A percentile compares a stretch with the other conserved stretches of the same genome.
These are phyloP conservation scores for Cystobasidium ongulense DNA, from an alignment of 768 basidiomycete species.

Conservation along the genomic window DNA sequence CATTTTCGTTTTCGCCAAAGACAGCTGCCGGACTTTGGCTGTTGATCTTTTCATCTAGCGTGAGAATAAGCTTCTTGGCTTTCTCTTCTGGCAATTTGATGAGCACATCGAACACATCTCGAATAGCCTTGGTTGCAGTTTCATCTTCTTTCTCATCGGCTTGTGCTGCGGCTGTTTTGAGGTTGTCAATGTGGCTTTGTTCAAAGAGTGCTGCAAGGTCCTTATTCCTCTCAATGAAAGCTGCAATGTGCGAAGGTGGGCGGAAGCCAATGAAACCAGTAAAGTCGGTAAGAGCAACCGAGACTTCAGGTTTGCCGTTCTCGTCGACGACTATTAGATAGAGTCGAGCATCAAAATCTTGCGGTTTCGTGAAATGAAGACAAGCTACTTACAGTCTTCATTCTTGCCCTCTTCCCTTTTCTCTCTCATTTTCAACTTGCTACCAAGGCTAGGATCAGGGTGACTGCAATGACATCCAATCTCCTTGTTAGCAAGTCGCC, in stretches of 20 bases:
- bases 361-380: too few species aligned
- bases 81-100: slow-evolving; percentile 24
- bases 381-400: slow-evolving; percentile 26
- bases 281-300: background rate
- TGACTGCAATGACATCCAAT: background rate
- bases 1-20: slow-evolving; percentile 32
- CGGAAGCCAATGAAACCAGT: slow-evolving; percentile 39
- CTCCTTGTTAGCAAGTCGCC: background rate
- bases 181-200: slow-evolving; percentile 4
- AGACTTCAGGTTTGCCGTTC: slow-evolving; percentile 39
- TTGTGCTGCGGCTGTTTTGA: background rate
- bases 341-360: background rate
- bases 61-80: slow-evolving; percentile 26
- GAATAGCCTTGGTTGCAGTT: slow-evolving; percentile 20
- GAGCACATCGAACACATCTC: slow-evolving; percentile 32
- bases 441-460: slow-evolving; percentile 24
- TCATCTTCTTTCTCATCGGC: slow-evolving; percentile 1
- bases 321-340: slow-evolving; percentile 31
- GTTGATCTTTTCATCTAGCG: slow-evolving; percentile 1
- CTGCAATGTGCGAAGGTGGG: slow-evolving; percentile 28
- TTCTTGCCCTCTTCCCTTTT: slow-evolving; percentile 30
- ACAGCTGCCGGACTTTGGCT: slow-evolving; percentile 30
- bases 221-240: slow-evolving; percentile 14
- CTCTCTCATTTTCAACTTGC: slow-evolving; percentile 33
- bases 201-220: slow-evolving; percentile 24